A percentile compares a stretch with the other conserved stretches of the same genome.
Conservation (phyloP, 1,139 yeast genomes). For the Pneumocystis canis region DNA sequence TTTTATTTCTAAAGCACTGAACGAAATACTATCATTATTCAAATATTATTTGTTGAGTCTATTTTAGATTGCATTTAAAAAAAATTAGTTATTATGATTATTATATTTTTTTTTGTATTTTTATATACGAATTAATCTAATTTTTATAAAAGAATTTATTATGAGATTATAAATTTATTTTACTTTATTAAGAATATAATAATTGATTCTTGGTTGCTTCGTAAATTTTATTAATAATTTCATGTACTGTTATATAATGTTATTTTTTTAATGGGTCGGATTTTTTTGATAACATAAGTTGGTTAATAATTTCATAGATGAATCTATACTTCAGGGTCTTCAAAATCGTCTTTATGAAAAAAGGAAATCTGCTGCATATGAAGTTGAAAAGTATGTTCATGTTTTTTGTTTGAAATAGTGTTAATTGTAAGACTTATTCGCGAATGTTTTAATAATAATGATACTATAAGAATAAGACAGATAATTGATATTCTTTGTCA, state of each 20-base stretch:
- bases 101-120: neutral
- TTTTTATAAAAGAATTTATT: no score
- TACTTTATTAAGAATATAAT: no score
- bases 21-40: neutral
- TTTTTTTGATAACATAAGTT: neutral
- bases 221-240: neutral
- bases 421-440: constrained; percentile 40
- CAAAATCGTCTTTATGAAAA: constrained; percentile 86
- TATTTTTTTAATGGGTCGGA: neutral
- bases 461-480: constrained; percentile 49
- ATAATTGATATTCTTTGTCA: constrained; percentile 55
- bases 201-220: neutral
- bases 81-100: neutral
- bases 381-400: constrained; percentile 39
- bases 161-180: no score
- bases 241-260: neutral
- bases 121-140: no score
- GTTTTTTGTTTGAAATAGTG: neutral
- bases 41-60: neutral
- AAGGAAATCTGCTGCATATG: constrained; percentile 86
- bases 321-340: constrained; percentile 41
- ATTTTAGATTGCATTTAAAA: neutral
- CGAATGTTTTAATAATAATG: constrained; percentile 52
- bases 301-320: neutral
- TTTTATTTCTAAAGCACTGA: neutral